These are phyloP conservation scores for Pulveroboletus ravenelii DNA, from an alignment of 768 basidiomycete genomes.

Conservation along the genomic window DNA sequence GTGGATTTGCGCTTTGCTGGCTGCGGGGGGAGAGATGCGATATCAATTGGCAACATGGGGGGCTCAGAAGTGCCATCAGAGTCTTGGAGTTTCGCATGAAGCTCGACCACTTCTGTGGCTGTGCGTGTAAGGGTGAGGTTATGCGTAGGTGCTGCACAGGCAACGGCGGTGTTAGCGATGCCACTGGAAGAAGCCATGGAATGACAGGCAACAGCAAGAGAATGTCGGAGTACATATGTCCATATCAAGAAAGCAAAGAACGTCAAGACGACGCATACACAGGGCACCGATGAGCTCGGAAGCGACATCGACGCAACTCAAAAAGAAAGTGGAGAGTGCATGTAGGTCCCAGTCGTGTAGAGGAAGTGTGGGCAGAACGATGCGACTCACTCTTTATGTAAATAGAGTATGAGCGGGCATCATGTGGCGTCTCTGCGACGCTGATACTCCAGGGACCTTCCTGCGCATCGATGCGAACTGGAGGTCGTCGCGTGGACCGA, in stretches of 20 bases:
- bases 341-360: conserved; percentile 15
- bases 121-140: conserved; percentile 83
- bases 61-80: conserved; percentile 51
- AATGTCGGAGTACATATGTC: conserved; percentile 10
- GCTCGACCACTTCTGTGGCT: conserved; percentile 69
- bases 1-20: conserved; percentile 67
- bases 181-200: conserved; percentile 12
- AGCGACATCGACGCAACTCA: conserved; percentile 19
- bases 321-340: conserved; percentile 17
- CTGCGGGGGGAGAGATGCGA: conserved; percentile 41
- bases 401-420: conserved; percentile 63
- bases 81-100: conserved; percentile 77
- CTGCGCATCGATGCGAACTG: conserved; percentile 63
- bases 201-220: conserved; percentile 14
- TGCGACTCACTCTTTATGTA: conserved; percentile 81
- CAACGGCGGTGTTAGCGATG: conserved; percentile 28
- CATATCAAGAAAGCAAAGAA: conserved; percentile 14
- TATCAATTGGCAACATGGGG: conserved; percentile 59
- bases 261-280: conserved; percentile 12
- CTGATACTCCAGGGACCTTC: conserved; percentile 86
- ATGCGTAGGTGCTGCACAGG: conserved; percentile 71
- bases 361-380: conserved; percentile 22
- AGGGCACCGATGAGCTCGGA: conserved; percentile 26
- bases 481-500: conserved; percentile 41
- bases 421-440: conserved; percentile 80